phyloP scores from a whole-genome alignment of 495 filamentous ascomycete genomes.

The Podospora didyma region DNA sequence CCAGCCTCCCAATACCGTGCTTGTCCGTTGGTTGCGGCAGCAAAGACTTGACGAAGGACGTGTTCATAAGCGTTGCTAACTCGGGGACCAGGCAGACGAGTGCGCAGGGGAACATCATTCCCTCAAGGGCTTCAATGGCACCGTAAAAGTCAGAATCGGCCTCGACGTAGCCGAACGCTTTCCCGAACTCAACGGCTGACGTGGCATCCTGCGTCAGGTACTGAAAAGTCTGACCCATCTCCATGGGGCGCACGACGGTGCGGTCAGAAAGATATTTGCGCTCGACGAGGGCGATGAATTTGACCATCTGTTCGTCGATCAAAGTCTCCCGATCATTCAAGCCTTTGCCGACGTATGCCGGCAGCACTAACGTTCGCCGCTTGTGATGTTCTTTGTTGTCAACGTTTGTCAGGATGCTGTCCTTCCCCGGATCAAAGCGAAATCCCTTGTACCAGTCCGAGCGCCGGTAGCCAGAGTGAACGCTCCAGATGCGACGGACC shows the following conservation, averaged over 20 bases:
- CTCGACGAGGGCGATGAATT: slow-evolving; percentile 15
- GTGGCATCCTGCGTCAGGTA: slow-evolving; percentile 41
- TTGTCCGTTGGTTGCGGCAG: slow-evolving; percentile 2
- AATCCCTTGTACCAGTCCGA: slow-evolving; percentile 15
- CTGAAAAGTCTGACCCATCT: slow-evolving; percentile 29
- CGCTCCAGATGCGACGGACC: slow-evolving; percentile 16
- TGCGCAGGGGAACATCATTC: slow-evolving; percentile 1
- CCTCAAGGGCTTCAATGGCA: slow-evolving; percentile 9
- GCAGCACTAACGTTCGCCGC: slow-evolving; percentile 6
- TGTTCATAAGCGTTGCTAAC: not conserved
- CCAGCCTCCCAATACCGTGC: not conserved
- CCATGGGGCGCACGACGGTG: slow-evolving; percentile 20
- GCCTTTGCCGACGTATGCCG: slow-evolving; percentile 9
- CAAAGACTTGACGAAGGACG: not conserved
- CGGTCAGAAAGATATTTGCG: slow-evolving; percentile 11
- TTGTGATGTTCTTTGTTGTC: slow-evolving; percentile 21
- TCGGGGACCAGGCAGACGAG: slow-evolving; percentile 1
- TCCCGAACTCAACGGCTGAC: slow-evolving; percentile 34
- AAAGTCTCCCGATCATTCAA: slow-evolving; percentile 2
- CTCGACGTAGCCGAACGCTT: slow-evolving; percentile 33
- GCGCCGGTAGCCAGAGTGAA: slow-evolving; percentile 17
- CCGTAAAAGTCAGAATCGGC: slow-evolving; percentile 35
- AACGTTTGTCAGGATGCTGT: slow-evolving; percentile 14
- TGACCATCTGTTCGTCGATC: slow-evolving; percentile 11
- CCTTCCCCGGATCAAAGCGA: slow-evolving; percentile 16